phyloP scores from a whole-genome alignment of 371 early-diverging fungal genomes.

The Entomophthora muscae region DNA sequence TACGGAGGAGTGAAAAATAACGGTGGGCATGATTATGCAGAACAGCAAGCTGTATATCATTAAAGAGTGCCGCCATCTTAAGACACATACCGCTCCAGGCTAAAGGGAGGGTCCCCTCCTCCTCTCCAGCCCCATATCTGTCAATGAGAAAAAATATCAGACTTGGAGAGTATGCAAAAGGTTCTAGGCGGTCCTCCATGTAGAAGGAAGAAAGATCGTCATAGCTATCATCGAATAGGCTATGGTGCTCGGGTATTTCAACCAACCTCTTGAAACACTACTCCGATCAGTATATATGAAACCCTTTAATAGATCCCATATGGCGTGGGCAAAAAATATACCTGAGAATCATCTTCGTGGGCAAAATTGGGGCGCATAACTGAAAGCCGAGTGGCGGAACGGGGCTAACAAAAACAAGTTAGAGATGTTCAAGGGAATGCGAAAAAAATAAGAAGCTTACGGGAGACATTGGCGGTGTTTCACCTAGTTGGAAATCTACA shows the following conservation, averaged over 20 bases:
- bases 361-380: not conserved
- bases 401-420: not conserved
- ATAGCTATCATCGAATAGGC: not conserved
- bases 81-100: not conserved
- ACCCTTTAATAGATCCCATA: not conserved
- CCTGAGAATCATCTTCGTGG: not conserved
- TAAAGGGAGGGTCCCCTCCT: not conserved
- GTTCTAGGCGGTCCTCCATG: not conserved
- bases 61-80: conserved; percentile 1
- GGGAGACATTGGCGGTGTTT: not conserved
- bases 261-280: not conserved
- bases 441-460: not conserved
- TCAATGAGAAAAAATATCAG: not conserved
- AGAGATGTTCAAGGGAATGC: not conserved
- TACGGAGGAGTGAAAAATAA: not conserved
- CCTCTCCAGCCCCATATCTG: not conserved
- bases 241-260: not conserved
- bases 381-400: not conserved
- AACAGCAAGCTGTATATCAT: not conserved
- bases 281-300: not conserved
- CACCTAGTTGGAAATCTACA: not conserved
- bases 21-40: not conserved
- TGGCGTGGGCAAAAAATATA: not conserved
- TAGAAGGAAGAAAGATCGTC: not conserved
- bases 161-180: not conserved